Base-by-base conservation (phyloP, 352 stramenopile genomes). In the Albugo laibachii region DNA sequence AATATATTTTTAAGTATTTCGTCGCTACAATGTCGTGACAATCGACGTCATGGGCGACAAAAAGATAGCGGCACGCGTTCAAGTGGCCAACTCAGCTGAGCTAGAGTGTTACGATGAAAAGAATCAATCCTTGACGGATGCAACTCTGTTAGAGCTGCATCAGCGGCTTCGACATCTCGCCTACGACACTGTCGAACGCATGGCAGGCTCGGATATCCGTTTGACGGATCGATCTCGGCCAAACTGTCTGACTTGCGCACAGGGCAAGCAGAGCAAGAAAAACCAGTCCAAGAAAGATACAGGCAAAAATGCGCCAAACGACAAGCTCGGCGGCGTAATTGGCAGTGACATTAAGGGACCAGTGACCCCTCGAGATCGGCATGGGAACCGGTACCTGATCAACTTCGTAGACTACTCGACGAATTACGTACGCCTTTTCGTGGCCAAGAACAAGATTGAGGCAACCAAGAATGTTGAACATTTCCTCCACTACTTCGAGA, bases 151-250 rank as follows among this genome's bases (percentile, higher is more conserved):
- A 24, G 16, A 43, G 16, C 50, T 15, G 16, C 48, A 56, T 31
- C 13, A 14, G 3, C 44, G 54, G 1, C 54, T 50, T 11, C 43
- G 54, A 0, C 54, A 60, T 21, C 1, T 60, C 0, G 21, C 3
- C 13, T 61, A 41, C 20, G 47, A 54, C 36, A 36, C 35, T 3
- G 41, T 59, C 16, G 54, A 59, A 19, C 10, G 34, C 4, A 36
- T 60, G 27, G 45, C 45, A 8, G 13, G 18, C 12, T 49, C 35
- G 1, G 35, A 18, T 4, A 46, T 53, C 11, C 35, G 37, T 34
- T 42, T 55, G 0, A 59, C 43, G 5, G 41, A 51, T 11, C n/a
- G 2, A n/a, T 24, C 41, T 19, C 38, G 56, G 0, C 41, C 12
- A 0, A 57, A 48, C 3, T 57, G 55, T 40, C 15, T 61, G 0